These are phyloP conservation scores for Kazachstania bromeliacearum DNA, from an alignment of 805 yeast species.

Conservation along the genomic window DNA sequence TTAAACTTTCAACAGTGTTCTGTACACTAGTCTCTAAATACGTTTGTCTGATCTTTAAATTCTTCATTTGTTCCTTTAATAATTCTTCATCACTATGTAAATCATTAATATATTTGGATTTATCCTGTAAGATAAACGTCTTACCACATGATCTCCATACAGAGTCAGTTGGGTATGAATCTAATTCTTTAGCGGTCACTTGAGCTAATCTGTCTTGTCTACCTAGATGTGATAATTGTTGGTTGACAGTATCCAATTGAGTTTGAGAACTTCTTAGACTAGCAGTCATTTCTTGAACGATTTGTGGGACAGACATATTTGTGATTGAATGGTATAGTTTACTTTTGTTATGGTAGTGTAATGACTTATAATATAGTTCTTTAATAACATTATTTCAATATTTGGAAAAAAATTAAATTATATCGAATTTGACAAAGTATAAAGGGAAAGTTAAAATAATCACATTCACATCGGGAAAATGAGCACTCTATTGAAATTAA, in stretches of 20 bases:
- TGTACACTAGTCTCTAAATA: slow-evolving; percentile 72
- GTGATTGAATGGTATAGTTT: not conserved
- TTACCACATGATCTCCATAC: slow-evolving; percentile 88
- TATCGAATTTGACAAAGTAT: too few relatives aligned
- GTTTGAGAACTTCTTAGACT: slow-evolving; percentile 21
- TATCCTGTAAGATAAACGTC: slow-evolving; percentile 42
- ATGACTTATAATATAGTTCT: too few relatives aligned
- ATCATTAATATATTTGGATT: slow-evolving; percentile 37
- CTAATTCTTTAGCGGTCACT: slow-evolving; percentile 49
- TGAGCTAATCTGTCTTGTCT: slow-evolving; percentile 39
- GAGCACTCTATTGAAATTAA: too few relatives aligned
- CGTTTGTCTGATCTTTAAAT: slow-evolving; percentile 55
- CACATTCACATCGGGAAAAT: too few relatives aligned
- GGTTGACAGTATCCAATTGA: slow-evolving; percentile 24
- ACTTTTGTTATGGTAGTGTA: too few relatives aligned
- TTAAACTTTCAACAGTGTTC: slow-evolving; percentile 58
- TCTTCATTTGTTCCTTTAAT: slow-evolving; percentile 48
- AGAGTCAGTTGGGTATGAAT: slow-evolving; percentile 36
- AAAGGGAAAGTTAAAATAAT: too few relatives aligned
- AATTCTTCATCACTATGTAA: slow-evolving; percentile 44
- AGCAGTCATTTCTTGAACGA: slow-evolving; percentile 19
- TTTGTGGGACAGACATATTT: slow-evolving; percentile 4
- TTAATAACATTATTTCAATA: too few relatives aligned
- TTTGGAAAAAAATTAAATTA: too few relatives aligned
- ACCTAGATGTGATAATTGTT: slow-evolving; percentile 22